A percentile compares a stretch with the other conserved stretches of the same genome.
These are phyloP conservation scores for Glonium stellatum DNA, from an alignment of 495 filamentous ascomycete genomes.

Conservation along the genomic window DNA sequence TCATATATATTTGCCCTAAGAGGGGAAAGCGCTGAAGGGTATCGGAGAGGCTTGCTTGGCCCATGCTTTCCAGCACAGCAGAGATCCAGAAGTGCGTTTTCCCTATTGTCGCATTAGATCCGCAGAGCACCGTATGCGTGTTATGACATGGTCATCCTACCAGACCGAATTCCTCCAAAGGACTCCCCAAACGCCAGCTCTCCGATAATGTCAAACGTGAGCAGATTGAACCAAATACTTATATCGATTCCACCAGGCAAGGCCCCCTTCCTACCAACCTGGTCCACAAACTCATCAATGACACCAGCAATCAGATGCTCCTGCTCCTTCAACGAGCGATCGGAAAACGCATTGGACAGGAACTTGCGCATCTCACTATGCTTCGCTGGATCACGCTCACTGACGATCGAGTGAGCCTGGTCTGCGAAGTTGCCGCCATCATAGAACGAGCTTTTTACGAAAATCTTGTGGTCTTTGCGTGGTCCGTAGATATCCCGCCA, in stretches of 20 bases:
- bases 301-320: conserved; percentile 8
- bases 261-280: background rate
- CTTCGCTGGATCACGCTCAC: conserved; percentile 19
- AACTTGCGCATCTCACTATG: conserved; percentile 21
- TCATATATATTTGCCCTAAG: too few species aligned
- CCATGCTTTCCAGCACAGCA: too few species aligned
- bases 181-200: conserved; percentile 7
- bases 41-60: too few species aligned
- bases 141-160: background rate
- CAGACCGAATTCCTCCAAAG: conserved; percentile 1
- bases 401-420: conserved; percentile 8
- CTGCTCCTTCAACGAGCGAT: conserved; percentile 20
- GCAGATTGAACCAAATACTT: background rate
- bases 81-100: too few species aligned
- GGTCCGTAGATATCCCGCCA: conserved; percentile 4
- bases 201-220: conserved; percentile 8
- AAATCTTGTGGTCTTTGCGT: background rate
- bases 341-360: conserved; percentile 19
- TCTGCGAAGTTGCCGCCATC: background rate
- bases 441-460: background rate
- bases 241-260: background rate
- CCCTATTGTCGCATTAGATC: too few species aligned
- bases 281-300: background rate
- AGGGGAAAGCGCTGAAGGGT: too few species aligned
- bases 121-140: too few species aligned